phyloP scores from a whole-genome alignment of 306 rosid species.

The Crotalaria pallida region DNA sequence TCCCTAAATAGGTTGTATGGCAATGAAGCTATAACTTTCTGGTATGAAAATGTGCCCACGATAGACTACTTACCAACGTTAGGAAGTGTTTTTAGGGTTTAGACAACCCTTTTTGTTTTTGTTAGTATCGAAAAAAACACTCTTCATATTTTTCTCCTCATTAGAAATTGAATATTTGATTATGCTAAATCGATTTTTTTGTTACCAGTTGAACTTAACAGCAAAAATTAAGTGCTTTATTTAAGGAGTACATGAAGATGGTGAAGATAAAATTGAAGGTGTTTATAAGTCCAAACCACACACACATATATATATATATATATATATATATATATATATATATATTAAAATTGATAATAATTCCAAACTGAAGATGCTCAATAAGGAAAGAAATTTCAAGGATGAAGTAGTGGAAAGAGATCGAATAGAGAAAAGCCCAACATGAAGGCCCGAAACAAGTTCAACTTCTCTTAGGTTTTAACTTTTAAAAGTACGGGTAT shows the following conservation, averaged over 20 bases:
- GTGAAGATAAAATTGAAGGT: slow-evolving; percentile 96
- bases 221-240: slow-evolving; percentile 64
- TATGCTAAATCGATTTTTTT: neutral
- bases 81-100: too few species aligned
- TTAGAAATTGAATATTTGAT: neutral
- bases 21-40: too few species aligned
- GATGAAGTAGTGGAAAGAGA: neutral
- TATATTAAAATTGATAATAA: too few species aligned
- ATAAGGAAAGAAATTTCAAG: slow-evolving; percentile 43
- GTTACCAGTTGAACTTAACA: slow-evolving; percentile 49
- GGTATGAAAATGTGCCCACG: too few species aligned
- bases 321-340: too few species aligned
- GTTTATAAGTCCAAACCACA: slow-evolving; percentile 82
- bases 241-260: slow-evolving; percentile 88
- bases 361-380: slow-evolving; percentile 86
- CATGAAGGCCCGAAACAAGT: neutral
- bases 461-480: neutral
- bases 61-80: too few species aligned
- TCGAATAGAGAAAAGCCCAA: too few species aligned
- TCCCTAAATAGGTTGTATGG: too few species aligned
- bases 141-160: neutral
- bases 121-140: slow-evolving; percentile 91
- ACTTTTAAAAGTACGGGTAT: too few species aligned
- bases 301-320: too few species aligned
- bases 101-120: too few species aligned